Evolutionary conservation across 1,284 basidiomycete genomes (phyloP), one percentile per base, ranked within the genome.

Genomic region (Fomitopsis schrenkii): DNA sequence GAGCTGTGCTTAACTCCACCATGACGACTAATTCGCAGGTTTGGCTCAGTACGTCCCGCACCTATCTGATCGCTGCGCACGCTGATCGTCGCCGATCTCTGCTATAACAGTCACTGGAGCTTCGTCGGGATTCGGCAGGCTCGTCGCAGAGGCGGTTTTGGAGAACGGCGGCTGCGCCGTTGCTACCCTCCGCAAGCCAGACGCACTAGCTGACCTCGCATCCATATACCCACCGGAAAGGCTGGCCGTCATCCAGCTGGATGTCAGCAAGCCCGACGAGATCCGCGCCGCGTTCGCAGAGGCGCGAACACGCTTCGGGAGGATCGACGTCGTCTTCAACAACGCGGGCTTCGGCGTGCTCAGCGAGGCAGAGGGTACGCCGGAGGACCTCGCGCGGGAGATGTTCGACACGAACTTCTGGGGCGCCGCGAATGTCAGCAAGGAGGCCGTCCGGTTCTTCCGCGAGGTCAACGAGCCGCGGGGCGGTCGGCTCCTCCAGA

Each of bases 401-500:
- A 30, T 68, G 58, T 68, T 72, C 55, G 68, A 71, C 40, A 61
- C 62, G 30, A 63, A 67, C 60, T 72, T 70, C 58, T 72, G 68
- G 69, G 69, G 70, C n/a, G 64, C 70, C 14, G 59, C 60, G 52
- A 60, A 67, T 30, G 64, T 72, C n/a, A 54, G 60, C 15, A 60
- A 62, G 44, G 63, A 70, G 59, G 67, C 67, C 17, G 65, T 67
- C 28, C 57, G 48, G 57, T 63, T 64, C 55, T 59, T 68, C 53
- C 60, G 65, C 1, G 65, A 68, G 17, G 70, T 70, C 0, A 74
- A 77, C 61, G 65, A 64, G 17, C 74, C 73, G 1, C 40, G 46
- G 12, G 76, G 76, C 8, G 77, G 77, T 1, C 65, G 71, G 3
- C 64, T 79, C 7, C 55, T 79, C 14, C 72, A 75, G 50, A 64